Evolutionary conservation across 768 basidiomycete genomes (phyloP), one percentile per base, ranked within the genome.

Genomic region (Podaxis sp.): DNA sequence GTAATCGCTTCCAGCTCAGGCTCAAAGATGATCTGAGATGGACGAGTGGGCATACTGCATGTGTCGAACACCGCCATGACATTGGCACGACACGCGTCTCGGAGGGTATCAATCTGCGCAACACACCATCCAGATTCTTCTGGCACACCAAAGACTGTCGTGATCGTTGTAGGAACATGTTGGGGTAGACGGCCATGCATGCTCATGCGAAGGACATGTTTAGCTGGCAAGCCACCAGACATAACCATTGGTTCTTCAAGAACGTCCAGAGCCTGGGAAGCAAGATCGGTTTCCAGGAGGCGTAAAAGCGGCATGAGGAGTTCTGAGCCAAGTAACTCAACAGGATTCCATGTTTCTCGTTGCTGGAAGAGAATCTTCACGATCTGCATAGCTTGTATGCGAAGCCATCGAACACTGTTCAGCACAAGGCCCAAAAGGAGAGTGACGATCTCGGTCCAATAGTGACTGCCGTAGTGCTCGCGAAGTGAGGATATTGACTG

Each of bases 131-230:
- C 95, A 2, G 90, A 92, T 41, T 87, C 85, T 60, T 88, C 82
- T 1, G 91, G 89, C 24, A 92, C 79, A 15, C 95, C 93, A 70
- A 96, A 96, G 12, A 96, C 82, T 24, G 87, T 88, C 1, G 87
- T 85, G 6, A 81, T 78, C 30, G 77, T 71, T 37, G 75, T 73
- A 6, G 72, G 66, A 30, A 76, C 65, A 4, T 24, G 61, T 26
- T 62, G 61, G 20, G 54, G 50, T 15, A 80, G 73, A 30, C 81
- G 83, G 24, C 82, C 71, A 66, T 90, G 88, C 85, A 95, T 88
- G 73, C 94, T 95, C 92, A 96, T 94, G 5, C 93, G 86, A 24
- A 96, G 80, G n/a, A 95, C 91, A 66, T 93, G 90, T 63, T 90
- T 90, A 0, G 93, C 91, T 0, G 88, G 82, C 52, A 86, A 87